phyloP scores from a whole-genome alignment of 768 basidiomycete species.

The Tricholoma matsutake region DNA sequence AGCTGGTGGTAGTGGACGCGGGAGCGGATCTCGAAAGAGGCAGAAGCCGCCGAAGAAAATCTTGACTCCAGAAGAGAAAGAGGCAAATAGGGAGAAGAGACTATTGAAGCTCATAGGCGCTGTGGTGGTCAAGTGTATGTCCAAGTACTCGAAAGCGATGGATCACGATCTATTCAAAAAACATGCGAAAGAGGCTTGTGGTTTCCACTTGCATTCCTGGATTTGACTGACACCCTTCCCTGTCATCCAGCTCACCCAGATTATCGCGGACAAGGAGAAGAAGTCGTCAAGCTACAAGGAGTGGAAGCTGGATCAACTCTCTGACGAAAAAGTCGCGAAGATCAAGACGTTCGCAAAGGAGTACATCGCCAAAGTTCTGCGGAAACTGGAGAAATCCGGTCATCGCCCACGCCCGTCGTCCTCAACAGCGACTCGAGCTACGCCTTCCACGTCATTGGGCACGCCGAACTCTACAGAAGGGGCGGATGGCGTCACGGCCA shows the following conservation, averaged over 20 bases:
- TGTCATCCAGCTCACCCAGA: conserved; percentile 65
- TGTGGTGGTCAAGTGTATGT: conserved; percentile 91
- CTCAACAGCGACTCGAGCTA: conserved; percentile 24
- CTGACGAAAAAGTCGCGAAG: conserved; percentile 84
- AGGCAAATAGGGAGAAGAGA: conserved; percentile 76
- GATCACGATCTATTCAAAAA: conserved; percentile 87
- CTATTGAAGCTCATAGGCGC: conserved; percentile 80
- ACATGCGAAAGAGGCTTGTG: conserved; percentile 82
- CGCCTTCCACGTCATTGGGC: conserved; percentile 38
- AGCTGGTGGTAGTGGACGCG: conserved; percentile 26
- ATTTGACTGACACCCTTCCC: neutral
- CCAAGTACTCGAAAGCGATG: conserved; percentile 76
- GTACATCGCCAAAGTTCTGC: conserved; percentile 78
- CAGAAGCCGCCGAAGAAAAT: conserved; percentile 38
- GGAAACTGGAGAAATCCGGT: conserved; percentile 57
- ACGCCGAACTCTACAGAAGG: conserved; percentile 41
- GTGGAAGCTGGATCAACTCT: conserved; percentile 68
- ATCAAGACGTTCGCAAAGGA: conserved; percentile 94
- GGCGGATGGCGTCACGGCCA: conserved; percentile 27
- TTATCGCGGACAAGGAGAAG: conserved; percentile 94
- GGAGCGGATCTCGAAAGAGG: conserved; percentile 32
- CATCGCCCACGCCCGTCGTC: conserved; percentile 27
- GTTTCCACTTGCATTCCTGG: neutral
- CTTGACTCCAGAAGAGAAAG: conserved; percentile 54
- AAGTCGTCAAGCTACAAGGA: conserved; percentile 78